phyloP scores from a whole-genome alignment of 176 grass and related monocot genomes.

The barley (Hordeum vulgare) region DNA sequence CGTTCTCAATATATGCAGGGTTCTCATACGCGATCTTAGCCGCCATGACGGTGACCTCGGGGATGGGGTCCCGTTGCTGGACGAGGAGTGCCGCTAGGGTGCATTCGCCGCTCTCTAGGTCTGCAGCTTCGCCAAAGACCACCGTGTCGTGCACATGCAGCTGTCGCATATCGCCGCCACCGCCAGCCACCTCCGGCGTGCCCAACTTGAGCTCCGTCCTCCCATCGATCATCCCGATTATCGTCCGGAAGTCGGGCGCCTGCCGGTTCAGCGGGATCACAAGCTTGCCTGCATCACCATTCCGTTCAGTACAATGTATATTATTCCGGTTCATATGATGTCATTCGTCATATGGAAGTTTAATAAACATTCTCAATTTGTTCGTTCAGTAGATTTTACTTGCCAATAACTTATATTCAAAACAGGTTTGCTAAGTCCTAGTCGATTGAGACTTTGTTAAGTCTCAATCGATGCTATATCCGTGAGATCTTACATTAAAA shows the following conservation, averaged over 20 bases:
- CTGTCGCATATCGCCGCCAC: not conserved
- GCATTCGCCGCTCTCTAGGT: slow-evolving; percentile 20
- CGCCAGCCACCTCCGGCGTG: not conserved
- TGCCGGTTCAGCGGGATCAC: slow-evolving; percentile 32
- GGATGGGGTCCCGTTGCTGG: not conserved
- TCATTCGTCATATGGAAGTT: no score
- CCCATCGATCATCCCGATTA: slow-evolving; percentile 44
- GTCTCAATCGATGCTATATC: no score
- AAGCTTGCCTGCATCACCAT: slow-evolving; percentile 34
- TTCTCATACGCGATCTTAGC: slow-evolving; percentile 58
- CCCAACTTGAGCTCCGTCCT: slow-evolving; percentile 35
- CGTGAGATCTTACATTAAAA: no score
- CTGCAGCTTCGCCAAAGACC: not conserved
- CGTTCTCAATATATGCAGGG: slow-evolving; percentile 39
- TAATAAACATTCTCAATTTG: no score
- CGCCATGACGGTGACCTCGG: slow-evolving; percentile 44
- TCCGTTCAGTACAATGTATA: not conserved
- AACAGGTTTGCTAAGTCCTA: no score
- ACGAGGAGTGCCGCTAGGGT: not conserved
- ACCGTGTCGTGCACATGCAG: not conserved
- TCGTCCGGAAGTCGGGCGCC: slow-evolving; percentile 36
- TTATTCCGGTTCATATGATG: no score
- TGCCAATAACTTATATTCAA: no score
- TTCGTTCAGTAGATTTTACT: no score
- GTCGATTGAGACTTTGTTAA: no score